A percentile compares a stretch with the other conserved stretches of the same genome.
phyloP scores from a whole-genome alignment of 2,329 filamentous ascomycete genomes.

The Blastomyces gilchristii region DNA sequence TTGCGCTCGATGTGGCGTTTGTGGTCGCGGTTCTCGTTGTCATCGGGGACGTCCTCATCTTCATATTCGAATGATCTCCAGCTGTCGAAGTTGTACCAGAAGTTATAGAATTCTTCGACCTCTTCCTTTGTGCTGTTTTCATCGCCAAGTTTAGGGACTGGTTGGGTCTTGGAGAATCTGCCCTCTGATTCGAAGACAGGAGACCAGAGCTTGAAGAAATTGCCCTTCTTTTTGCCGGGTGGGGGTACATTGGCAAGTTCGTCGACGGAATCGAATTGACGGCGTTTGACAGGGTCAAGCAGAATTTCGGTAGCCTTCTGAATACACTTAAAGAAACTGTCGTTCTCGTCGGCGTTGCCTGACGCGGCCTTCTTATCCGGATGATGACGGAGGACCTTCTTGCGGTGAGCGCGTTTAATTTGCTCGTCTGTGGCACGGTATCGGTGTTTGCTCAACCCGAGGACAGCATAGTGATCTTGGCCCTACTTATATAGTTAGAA shows the following conservation, averaged over 20 bases:
- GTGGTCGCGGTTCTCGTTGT: slow-evolving; percentile 98
- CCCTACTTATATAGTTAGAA: slow-evolving; percentile 40
- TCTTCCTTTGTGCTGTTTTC: slow-evolving; percentile 78
- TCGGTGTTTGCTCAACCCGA: slow-evolving; percentile 85
- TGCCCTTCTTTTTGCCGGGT: slow-evolving; percentile 75
- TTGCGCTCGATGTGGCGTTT: slow-evolving; percentile 97
- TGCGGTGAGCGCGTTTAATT: slow-evolving; percentile 97
- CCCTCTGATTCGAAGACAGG: slow-evolving; percentile 83
- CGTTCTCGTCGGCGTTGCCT: slow-evolving; percentile 71
- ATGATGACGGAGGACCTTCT: slow-evolving; percentile 98
- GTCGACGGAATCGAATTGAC: slow-evolving; percentile 94
- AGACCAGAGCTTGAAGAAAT: slow-evolving; percentile 93
- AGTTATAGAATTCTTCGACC: slow-evolving; percentile 96
- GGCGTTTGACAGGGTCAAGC: slow-evolving; percentile 79
- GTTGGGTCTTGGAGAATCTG: slow-evolving; percentile 84
- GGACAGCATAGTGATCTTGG: slow-evolving; percentile 96
- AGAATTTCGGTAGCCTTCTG: slow-evolving; percentile 95
- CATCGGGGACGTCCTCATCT: slow-evolving; percentile 96
- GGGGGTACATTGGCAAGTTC: slow-evolving; percentile 87
- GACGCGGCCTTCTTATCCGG: slow-evolving; percentile 96
- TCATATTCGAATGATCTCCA: slow-evolving; percentile 98
- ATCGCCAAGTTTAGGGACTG: slow-evolving; percentile 76
- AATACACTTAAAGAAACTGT: slow-evolving; percentile 99
- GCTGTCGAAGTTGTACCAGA: slow-evolving; percentile 99
- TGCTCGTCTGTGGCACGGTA: slow-evolving; percentile 91